phyloP scores from a whole-genome alignment of 208 protist genomes.

The Angomonas ambiguus region DNA sequence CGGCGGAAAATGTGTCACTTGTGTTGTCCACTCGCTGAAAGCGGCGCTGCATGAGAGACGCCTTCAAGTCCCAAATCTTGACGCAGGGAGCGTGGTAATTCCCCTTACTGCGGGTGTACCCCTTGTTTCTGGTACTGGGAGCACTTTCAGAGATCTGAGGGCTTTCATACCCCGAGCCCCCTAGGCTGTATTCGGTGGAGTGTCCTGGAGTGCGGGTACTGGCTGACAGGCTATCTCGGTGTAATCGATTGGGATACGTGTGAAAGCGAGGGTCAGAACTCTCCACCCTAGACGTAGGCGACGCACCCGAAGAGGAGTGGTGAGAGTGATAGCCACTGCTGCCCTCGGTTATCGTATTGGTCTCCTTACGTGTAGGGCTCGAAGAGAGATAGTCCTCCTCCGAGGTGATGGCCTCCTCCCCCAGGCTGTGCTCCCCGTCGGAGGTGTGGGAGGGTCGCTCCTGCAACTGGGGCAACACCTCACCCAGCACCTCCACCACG shows the following conservation, averaged over 20 bases:
- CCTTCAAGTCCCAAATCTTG: conserved; percentile 61
- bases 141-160: no score
- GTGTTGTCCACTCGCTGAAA: conserved; percentile 19
- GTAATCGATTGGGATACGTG: no score
- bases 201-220: no score
- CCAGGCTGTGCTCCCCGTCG: background rate
- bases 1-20: background rate
- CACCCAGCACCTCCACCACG: conserved; percentile 36
- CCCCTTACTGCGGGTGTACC: conserved; percentile 12
- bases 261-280: no score
- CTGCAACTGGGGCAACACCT: conserved; percentile 18
- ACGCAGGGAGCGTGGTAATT: conserved; percentile 39
- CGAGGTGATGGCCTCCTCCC: background rate
- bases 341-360: no score
- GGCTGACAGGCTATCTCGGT: no score
- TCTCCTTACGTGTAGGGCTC: no score
- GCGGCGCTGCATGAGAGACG: conserved; percentile 50
- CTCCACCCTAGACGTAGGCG: no score
- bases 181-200: no score
- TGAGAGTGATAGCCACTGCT: background rate
- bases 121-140: conserved; percentile 5
- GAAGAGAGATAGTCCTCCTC: background rate
- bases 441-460: background rate
- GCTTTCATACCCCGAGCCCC: no score
- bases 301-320: no score